Base-by-base conservation (phyloP, 2,329 filamentous ascomycete genomes). In the Karstenula rhodostoma region DNA sequence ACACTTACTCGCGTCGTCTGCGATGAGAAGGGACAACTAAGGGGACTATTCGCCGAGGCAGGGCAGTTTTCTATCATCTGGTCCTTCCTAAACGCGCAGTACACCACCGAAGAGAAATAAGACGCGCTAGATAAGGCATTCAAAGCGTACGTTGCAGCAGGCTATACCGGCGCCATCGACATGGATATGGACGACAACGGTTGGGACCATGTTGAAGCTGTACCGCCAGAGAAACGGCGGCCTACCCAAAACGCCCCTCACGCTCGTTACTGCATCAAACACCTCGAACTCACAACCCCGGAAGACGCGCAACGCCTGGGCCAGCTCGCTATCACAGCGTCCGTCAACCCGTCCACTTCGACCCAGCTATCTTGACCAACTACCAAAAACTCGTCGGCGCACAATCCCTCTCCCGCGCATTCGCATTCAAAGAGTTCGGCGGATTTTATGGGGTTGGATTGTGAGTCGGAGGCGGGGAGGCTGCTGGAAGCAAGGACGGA, bases 301-400 rank as follows among this genome's bases (percentile, higher is more conserved):
- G 78, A 80, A 58, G 88, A 90, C 65, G 87, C 85, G 0, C 77
- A 69, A 1, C 78, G 87, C 1, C 81, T 90, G 0, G 87, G 86
- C 6, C 68, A 77, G 27, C 76, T 88, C 4, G 86, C 87, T 51
- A 88, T 90, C 75, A 97, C 93, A 57, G 93, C 96, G 61, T 91
- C 91, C 58, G 96, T 97, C 92, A 97, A 81, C 95, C 93, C 22
- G 96, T 96, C 80, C 96, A 93, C 77, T 91, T 93, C 67, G 93
- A 97, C 73, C 88, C 88, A 0, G 85, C 86, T 0, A 87, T 89
- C 58, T 76, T 90, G 3, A 78, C 82, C 27, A 86, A 85, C 0
- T 90, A 88, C 85, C 85, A 86, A 0, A 76, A 79, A 9, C 80
- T 90, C 17, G 75, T 90, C 5, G 87, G 86, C 1, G 67, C 73